phyloP scores from a whole-genome alignment of 2,329 filamentous ascomycete genomes.

The Trichoderma arundinaceum region DNA sequence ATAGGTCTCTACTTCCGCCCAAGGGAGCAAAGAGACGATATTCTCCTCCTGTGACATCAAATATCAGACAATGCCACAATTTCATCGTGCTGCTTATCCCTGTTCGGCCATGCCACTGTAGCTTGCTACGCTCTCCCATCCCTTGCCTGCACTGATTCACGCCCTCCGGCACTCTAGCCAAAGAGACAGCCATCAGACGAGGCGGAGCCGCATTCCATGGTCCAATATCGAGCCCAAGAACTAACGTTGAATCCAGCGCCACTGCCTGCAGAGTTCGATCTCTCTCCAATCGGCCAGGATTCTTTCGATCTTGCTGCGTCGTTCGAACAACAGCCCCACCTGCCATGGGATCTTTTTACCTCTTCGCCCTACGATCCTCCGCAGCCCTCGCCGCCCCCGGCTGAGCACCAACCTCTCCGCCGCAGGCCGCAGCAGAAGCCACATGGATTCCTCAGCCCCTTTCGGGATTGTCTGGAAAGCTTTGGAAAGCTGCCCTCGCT shows the following conservation, averaged over 20 bases:
- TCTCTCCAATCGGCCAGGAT: constrained; percentile 31
- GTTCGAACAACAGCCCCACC: constrained; percentile 22
- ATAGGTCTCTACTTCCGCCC: not conserved
- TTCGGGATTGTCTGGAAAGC: constrained; percentile 42
- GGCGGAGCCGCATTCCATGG: constrained; percentile 36
- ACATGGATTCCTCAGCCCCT: constrained; percentile 41
- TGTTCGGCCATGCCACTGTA: not conserved
- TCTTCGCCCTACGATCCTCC: constrained; percentile 24
- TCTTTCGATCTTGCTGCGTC: not conserved
- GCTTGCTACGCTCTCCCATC: not conserved
- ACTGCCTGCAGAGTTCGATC: constrained; percentile 35
- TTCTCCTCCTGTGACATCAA: not conserved
- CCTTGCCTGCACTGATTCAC: not conserved
- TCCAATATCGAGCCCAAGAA: constrained; percentile 37
- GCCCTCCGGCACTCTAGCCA: not conserved
- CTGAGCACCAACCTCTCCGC: constrained; percentile 29
- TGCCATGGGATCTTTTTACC: constrained; percentile 35
- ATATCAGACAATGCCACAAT: not conserved
- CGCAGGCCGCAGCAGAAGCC: constrained; percentile 27
- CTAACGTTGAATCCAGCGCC: constrained; percentile 42
- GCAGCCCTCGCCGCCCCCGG: constrained; percentile 5
- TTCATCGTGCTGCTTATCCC: not conserved
- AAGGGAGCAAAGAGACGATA: not conserved
- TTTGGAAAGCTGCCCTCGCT: constrained; percentile 37
- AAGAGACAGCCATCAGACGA: not conserved